Percentiles rank a stretch among this genome's conserved stretches.
phyloP scores from a whole-genome alignment of 345 rosid genomes.

The Syzygium jambos region DNA sequence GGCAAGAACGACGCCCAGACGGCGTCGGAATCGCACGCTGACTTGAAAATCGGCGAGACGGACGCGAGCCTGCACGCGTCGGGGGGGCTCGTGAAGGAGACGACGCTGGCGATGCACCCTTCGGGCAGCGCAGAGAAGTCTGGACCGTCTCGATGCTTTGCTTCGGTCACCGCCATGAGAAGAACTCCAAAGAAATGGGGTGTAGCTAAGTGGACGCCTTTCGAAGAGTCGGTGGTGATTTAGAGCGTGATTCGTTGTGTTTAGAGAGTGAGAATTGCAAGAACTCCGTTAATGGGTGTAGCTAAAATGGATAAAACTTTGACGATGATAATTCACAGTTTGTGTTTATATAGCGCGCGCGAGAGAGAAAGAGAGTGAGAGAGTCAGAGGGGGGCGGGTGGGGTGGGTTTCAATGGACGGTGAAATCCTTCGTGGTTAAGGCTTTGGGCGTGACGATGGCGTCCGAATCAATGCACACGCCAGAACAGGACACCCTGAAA shows the following conservation, averaged over 20 bases:
- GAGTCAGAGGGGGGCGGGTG: too few relatives aligned
- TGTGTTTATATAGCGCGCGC: too few relatives aligned
- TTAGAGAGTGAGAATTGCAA: neutral
- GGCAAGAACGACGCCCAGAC: constrained; percentile 23
- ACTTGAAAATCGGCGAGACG: constrained; percentile 10
- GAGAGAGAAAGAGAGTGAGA: too few relatives aligned
- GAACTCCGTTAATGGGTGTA: neutral
- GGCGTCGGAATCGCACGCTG: constrained; percentile 16
- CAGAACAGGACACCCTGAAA: too few relatives aligned
- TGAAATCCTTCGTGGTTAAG: too few relatives aligned
- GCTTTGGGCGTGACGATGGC: too few relatives aligned
- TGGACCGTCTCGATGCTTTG: neutral
- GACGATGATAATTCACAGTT: neutral
- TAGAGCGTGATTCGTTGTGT: too few relatives aligned
- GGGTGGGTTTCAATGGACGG: too few relatives aligned
- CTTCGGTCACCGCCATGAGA: neutral
- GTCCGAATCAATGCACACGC: too few relatives aligned
- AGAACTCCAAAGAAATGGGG: neutral
- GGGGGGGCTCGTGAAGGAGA: constrained; percentile 13
- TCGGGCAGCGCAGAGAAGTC: constrained; percentile 2
- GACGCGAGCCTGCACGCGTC: constrained; percentile 12
- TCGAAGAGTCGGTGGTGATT: too few relatives aligned
- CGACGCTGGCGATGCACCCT: constrained; percentile 3
- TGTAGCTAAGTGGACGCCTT: neutral
- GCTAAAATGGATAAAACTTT: neutral